These are phyloP conservation scores for Calonectria pseudoreteaudii DNA, from an alignment of 2,329 filamentous ascomycete genomes.

Conservation along the genomic window DNA sequence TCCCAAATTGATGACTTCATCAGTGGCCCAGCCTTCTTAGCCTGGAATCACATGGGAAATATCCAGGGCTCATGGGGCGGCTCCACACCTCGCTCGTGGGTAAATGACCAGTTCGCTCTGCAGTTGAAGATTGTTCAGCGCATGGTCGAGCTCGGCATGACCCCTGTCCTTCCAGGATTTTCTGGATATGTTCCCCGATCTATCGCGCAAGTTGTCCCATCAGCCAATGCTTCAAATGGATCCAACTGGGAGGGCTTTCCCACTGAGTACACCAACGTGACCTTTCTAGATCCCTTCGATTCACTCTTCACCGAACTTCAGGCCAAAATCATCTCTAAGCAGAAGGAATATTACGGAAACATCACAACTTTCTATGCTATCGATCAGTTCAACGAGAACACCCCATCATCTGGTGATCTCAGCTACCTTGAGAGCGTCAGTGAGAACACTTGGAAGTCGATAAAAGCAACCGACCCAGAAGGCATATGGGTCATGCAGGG, in stretches of 20 bases:
- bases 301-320: not conserved
- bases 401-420: not conserved
- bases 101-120: not conserved
- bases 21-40: not conserved
- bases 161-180: not conserved
- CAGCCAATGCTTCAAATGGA: not conserved
- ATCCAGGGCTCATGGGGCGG: not conserved
- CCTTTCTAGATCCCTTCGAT: not conserved
- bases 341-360: not conserved
- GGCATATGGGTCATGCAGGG: not conserved
- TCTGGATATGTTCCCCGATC: not conserved
- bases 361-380: not conserved
- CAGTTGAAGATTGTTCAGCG: not conserved
- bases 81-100: not conserved
- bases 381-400: not conserved
- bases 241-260: not conserved
- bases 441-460: not conserved
- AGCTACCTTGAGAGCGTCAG: not conserved
- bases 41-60: not conserved
- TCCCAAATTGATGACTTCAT: not conserved
- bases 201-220: not conserved
- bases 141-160: not conserved
- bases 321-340: not conserved
- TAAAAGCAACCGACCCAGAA: not conserved
- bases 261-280: not conserved